phyloP scores from a whole-genome alignment of 164 flowering plant species.

The Vitis labrusca region DNA sequence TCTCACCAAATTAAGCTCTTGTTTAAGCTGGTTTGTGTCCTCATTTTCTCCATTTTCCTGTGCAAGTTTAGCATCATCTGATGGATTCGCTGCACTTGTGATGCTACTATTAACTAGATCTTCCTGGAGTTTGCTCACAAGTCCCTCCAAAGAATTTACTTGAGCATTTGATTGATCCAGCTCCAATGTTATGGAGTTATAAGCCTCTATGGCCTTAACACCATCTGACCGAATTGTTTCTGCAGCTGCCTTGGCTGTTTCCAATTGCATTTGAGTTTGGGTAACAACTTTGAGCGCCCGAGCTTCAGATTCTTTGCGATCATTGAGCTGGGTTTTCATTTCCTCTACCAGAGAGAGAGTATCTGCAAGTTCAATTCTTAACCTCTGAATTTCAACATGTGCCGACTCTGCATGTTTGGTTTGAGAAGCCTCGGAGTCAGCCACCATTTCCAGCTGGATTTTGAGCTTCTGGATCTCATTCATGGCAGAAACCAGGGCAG shows the following conservation, averaged over 20 bases:
- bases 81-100: neutral
- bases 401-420: conserved; percentile 33
- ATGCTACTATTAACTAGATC: conserved; percentile 10
- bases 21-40: conserved; percentile 19
- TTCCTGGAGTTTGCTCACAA: conserved; percentile 30
- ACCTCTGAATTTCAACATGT: conserved; percentile 22
- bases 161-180: conserved; percentile 34
- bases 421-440: conserved; percentile 26
- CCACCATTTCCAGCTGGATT: conserved; percentile 28
- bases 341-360: conserved; percentile 32
- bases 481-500: conserved; percentile 40
- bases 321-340: conserved; percentile 25
- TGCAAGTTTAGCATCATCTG: neutral
- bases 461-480: conserved; percentile 43
- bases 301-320: conserved; percentile 39
- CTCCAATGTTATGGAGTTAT: conserved; percentile 20
- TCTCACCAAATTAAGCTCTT: conserved; percentile 26
- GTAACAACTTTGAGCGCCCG: conserved; percentile 24
- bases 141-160: conserved; percentile 32
- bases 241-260: conserved; percentile 22
- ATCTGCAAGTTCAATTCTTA: conserved; percentile 31
- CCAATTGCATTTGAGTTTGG: conserved; percentile 26
- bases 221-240: conserved; percentile 27
- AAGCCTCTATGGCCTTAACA: conserved; percentile 22
- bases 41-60: conserved; percentile 16